Conservation (phyloP, 2,329 filamentous ascomycete genomes). For the Paraphoma sp. region DNA sequence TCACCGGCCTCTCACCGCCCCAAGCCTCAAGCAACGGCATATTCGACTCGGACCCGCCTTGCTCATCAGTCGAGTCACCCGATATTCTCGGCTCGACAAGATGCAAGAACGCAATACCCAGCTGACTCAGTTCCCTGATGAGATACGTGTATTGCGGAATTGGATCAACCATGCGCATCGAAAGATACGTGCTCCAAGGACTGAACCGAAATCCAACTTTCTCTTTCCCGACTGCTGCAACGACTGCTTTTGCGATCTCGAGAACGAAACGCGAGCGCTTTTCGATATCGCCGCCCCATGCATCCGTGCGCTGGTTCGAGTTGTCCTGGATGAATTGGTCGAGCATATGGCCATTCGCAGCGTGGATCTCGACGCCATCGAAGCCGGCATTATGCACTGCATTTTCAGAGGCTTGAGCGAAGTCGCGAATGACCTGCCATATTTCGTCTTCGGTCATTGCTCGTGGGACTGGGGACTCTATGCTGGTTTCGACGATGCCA, state of each 20-base stretch:
- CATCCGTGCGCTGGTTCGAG: slow-evolving; percentile 59
- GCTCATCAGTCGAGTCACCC: slow-evolving; percentile 46
- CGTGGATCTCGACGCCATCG: slow-evolving; percentile 65
- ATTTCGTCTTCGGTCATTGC: slow-evolving; percentile 49
- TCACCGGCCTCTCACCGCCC: slow-evolving; percentile 29
- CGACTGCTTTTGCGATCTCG: slow-evolving; percentile 60
- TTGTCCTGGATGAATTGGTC: slow-evolving; percentile 69
- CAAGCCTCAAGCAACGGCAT: slow-evolving; percentile 9
- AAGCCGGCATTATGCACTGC: slow-evolving; percentile 57
- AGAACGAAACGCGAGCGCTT: slow-evolving; percentile 59
- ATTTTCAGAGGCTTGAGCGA: slow-evolving; percentile 50
- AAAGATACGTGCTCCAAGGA: slow-evolving; percentile 67
- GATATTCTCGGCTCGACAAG: slow-evolving; percentile 63
- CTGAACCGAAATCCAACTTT: slow-evolving; percentile 64
- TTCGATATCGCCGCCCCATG: slow-evolving; percentile 56
- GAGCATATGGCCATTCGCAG: slow-evolving; percentile 71
- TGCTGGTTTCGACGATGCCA: background rate
- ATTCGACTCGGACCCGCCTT: slow-evolving; percentile 8
- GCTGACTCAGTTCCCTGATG: slow-evolving; percentile 46
- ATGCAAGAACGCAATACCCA: slow-evolving; percentile 57
- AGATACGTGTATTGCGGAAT: slow-evolving; percentile 63
- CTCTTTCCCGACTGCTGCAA: slow-evolving; percentile 58
- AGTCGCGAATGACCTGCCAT: slow-evolving; percentile 42
- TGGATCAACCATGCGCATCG: slow-evolving; percentile 67
- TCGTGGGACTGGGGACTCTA: slow-evolving; percentile 4